Evolutionary conservation across 1,139 yeast genomes (phyloP).

Genomic region (Yamadazyma sp.): DNA sequence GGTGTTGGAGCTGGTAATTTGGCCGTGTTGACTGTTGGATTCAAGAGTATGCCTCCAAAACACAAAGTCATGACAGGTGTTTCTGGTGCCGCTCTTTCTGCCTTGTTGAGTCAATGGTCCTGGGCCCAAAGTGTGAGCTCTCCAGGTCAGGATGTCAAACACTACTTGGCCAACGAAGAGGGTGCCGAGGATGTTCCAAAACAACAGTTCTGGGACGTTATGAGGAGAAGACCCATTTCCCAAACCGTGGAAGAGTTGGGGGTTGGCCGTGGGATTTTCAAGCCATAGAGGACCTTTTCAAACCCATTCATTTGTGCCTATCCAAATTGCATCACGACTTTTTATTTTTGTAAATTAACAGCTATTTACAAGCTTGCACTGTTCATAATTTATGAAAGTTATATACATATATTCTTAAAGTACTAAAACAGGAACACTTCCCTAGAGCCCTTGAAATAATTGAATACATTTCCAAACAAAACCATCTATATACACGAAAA

Average conservation of each 20-base stretch:
- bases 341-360: neutral
- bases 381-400: too few relatives aligned
- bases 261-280: slow-evolving; percentile 56
- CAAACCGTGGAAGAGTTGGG: slow-evolving; percentile 81
- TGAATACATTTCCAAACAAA: neutral
- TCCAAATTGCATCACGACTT: neutral
- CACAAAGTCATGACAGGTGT: slow-evolving; percentile 45
- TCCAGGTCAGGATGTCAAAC: slow-evolving; percentile 39
- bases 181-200: slow-evolving; percentile 28
- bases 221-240: slow-evolving; percentile 78
- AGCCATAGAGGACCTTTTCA: slow-evolving; percentile 21
- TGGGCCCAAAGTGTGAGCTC: slow-evolving; percentile 47
- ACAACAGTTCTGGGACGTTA: slow-evolving; percentile 81
- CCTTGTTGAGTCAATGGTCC: slow-evolving; percentile 39
- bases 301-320: too few relatives aligned
- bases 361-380: neutral
- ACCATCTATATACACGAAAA: neutral
- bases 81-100: slow-evolving; percentile 41
- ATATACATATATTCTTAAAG: too few relatives aligned
- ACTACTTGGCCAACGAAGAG: slow-evolving; percentile 33
- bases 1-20: slow-evolving; percentile 46
- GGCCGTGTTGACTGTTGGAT: slow-evolving; percentile 41
- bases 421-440: neutral
- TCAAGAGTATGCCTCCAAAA: slow-evolving; percentile 42
- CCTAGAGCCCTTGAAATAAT: neutral